Conservation (phyloP, 2,329 filamentous ascomycete species). For the Fusarium sp. region DNA sequence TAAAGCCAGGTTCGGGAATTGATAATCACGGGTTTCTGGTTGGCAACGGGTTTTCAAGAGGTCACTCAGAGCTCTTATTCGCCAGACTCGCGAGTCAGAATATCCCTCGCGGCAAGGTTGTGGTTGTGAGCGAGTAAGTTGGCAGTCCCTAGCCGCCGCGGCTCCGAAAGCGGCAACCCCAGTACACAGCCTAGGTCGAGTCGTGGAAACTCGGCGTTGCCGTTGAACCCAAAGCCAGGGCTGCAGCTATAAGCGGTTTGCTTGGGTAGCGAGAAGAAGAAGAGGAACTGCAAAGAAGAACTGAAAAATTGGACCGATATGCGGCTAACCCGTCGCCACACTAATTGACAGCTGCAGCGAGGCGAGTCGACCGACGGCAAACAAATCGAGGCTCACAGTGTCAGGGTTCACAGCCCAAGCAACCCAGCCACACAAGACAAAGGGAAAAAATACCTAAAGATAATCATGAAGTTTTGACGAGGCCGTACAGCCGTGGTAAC, state of each 20-base stretch:
- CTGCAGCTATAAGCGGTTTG: constrained; percentile 14
- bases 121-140: constrained; percentile 41
- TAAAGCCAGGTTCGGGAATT: not conserved
- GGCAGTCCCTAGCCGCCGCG: constrained; percentile 12
- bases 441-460: not conserved
- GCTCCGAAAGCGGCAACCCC: constrained; percentile 39
- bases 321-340: constrained; percentile 40
- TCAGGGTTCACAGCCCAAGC: not conserved
- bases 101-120: not conserved
- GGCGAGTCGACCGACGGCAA: no score
- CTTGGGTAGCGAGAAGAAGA: constrained; percentile 22
- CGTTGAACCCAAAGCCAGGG: constrained; percentile 26
- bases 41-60: constrained; percentile 12
- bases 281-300: no score
- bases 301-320: constrained; percentile 27
- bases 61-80: constrained; percentile 25
- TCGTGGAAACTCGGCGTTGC: constrained; percentile 30
- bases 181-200: not conserved
- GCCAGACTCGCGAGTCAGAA: constrained; percentile 34
- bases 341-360: constrained; percentile 23
- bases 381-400: constrained; percentile 16
- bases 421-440: constrained; percentile 18
- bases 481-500: no score
- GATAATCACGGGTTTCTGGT: not conserved
- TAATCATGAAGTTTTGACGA: constrained; percentile 8